These are phyloP conservation scores for Tulasnella sp. DNA, from an alignment of 768 basidiomycete genomes.

Conservation along the genomic window DNA sequence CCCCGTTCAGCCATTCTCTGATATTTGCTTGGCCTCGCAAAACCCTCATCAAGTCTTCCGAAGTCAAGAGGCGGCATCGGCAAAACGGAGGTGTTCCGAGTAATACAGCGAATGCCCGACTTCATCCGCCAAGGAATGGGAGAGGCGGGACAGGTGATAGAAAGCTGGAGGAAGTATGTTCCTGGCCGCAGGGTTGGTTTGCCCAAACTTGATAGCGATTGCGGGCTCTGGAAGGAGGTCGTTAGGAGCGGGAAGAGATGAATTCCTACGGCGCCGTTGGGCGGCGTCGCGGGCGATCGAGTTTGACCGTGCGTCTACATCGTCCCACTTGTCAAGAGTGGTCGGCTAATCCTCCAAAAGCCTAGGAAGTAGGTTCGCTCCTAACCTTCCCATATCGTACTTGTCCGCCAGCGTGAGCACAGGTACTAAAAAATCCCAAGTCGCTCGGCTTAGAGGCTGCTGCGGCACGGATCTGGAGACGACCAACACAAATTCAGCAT, in stretches of 20 bases:
- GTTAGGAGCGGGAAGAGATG: background rate
- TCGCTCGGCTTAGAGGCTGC: background rate
- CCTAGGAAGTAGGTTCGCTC: background rate
- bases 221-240: background rate
- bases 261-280: background rate
- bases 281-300: background rate
- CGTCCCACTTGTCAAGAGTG: background rate
- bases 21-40: background rate
- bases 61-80: background rate
- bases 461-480: background rate
- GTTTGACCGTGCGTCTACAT: background rate
- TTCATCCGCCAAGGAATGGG: background rate
- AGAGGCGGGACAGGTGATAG: background rate
- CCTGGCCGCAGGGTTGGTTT: background rate
- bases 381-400: background rate
- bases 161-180: background rate
- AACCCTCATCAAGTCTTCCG: background rate
- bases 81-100: background rate
- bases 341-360: background rate
- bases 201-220: background rate
- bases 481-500: background rate
- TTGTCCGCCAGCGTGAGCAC: background rate
- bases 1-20: background rate
- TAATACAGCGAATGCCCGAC: background rate
- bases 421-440: background rate